phyloP scores from a whole-genome alignment of 2,329 filamentous ascomycete species.

The Epichloe scottii region DNA sequence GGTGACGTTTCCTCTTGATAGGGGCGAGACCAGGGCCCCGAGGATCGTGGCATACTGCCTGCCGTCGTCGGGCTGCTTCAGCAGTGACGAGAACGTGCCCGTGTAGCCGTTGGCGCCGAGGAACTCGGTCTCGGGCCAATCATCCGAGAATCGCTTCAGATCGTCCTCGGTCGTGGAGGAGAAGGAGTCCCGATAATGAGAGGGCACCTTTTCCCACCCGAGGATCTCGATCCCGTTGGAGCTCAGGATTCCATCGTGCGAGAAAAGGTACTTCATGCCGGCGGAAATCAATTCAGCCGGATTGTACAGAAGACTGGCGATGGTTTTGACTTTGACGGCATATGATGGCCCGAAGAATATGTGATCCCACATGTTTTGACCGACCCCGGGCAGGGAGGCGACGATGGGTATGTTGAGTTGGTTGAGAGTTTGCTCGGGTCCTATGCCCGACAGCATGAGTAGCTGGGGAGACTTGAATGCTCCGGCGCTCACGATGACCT shows the following conservation, averaged over 20 bases:
- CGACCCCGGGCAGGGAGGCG: constrained; percentile 2
- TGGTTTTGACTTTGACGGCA: constrained; percentile 4
- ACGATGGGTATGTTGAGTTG: constrained; percentile 3
- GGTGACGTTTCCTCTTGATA: constrained; percentile 29
- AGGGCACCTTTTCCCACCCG: constrained; percentile 19
- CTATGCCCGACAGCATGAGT: constrained; percentile 9
- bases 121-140: constrained; percentile 25
- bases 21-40: constrained; percentile 2
- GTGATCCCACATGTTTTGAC: constrained; percentile 6
- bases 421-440: not conserved
- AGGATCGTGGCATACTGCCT: too few relatives aligned
- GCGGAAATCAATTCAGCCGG: not conserved
- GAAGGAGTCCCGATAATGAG: constrained; percentile 5
- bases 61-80: not conserved
- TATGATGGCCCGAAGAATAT: constrained; percentile 6
- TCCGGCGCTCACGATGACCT: constrained; percentile 1
- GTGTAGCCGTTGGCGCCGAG: not conserved
- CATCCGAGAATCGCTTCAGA: constrained; percentile 15
- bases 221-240: constrained; percentile 9
- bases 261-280: not conserved
- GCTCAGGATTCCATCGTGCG: not conserved
- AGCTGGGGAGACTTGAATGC: constrained; percentile 7
- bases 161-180: constrained; percentile 10
- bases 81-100: not conserved
- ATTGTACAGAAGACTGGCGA: constrained; percentile 1